Base-by-base conservation (phyloP, 495 filamentous ascomycete species). In the Aspergillus mulundensis region DNA sequence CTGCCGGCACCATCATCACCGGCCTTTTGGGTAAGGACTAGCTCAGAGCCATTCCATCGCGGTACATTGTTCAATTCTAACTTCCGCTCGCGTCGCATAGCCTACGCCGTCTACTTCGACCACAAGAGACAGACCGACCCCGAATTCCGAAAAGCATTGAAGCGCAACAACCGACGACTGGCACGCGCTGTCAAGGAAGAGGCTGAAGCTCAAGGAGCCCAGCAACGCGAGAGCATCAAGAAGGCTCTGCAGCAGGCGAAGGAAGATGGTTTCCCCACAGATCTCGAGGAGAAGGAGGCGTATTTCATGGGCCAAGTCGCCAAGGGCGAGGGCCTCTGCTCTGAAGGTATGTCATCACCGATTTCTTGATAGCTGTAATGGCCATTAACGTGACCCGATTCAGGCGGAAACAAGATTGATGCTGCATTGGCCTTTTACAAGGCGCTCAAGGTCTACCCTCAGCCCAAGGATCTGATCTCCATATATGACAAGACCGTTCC, bases 401-500 rank as follows among this genome's bases (percentile, higher is more conserved):
- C 66, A 94, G 89, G 87, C 58, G 72, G 82, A 54, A 82, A 87
- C 62, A 82, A 83, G 34, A 61, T 95, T 30, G 91, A 97, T 45
- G 90, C 95, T 45, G 92, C 95, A 23, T 78, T 97, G 50, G 87
- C 87, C 72, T 97, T 98, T 76, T 98, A 96, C 83, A 92, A 89
- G 80, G 94, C 94, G 38, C 81, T 98, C 63, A 98, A 97, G 80
- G 94, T 98, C 34, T 98, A 98, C 74, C 94, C 94, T 8, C 86
- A 90, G 59, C 94, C 94, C 7, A 82, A 84, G 64, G 94, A 97
- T 65, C 79, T 98, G 54, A 96, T 98, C 69, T 80, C 77, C 54
- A 97, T 98, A 69, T 98, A 97, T 75, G 95, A 97, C 73, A 96
- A 96, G 82, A 97, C 93, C 42, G 92, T 96, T 20, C 84, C 90